phyloP scores from a whole-genome alignment of 2,329 filamentous ascomycete genomes.

The Xylaria sp. region DNA sequence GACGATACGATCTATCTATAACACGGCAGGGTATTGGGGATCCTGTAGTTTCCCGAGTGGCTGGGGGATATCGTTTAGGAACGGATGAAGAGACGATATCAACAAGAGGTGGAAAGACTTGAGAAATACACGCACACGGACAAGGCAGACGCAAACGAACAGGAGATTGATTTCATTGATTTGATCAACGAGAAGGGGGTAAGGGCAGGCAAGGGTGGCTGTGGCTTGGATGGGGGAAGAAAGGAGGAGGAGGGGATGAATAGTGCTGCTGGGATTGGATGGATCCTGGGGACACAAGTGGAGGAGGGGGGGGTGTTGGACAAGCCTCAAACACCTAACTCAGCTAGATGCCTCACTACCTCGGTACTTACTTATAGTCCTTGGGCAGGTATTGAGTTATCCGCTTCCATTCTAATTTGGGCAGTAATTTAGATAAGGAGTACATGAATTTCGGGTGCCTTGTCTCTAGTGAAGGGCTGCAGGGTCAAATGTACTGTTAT shows the following conservation, averaged over 20 bases:
- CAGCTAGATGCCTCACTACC: neutral
- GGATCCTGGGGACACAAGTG: neutral
- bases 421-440: too few species aligned
- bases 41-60: neutral
- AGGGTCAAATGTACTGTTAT: too few species aligned
- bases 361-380: neutral
- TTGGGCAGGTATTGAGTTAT: neutral
- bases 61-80: neutral
- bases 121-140: neutral
- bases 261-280: neutral
- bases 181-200: neutral
- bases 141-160: neutral
- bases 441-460: too few species aligned
- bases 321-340: neutral
- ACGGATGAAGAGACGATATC: neutral
- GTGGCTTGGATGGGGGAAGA: conserved; percentile 6
- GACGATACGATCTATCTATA: neutral
- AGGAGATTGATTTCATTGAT: neutral
- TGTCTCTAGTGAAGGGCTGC: too few species aligned
- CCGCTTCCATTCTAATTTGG: too few species aligned
- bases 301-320: neutral
- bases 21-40: neutral
- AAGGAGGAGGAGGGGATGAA: neutral
- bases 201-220: conserved; percentile 1
- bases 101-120: neutral